These are phyloP conservation scores for Vaccinium corymbosum DNA, from an alignment of 148 eudicot genomes.

Conservation along the genomic window DNA sequence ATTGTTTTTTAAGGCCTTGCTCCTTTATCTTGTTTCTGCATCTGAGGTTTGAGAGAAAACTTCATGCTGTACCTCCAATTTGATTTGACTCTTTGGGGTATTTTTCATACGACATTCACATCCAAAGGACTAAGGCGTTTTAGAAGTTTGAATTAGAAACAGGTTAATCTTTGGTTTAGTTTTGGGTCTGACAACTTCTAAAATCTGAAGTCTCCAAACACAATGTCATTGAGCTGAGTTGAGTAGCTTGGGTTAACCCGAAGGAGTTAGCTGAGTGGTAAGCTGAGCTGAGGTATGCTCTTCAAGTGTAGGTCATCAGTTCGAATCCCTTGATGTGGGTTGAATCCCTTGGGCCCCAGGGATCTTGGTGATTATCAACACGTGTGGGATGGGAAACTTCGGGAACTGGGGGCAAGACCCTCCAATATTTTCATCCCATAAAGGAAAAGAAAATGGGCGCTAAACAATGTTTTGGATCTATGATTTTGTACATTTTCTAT, in stretches of 20 bases:
- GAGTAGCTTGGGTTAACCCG: not conserved
- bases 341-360: not conserved
- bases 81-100: not conserved
- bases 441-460: not conserved
- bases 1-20: not conserved
- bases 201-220: not conserved
- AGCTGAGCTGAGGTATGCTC: not conserved
- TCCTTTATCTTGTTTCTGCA: not conserved
- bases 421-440: not conserved
- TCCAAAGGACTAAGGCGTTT: not conserved
- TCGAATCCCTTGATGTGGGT: not conserved
- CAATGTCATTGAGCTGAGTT: not conserved
- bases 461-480: not conserved
- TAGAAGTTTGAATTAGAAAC: not conserved
- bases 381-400: not conserved
- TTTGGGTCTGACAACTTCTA: not conserved
- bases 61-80: not conserved
- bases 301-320: not conserved
- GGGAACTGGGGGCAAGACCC: not conserved
- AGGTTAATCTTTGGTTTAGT: not conserved
- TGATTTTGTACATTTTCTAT: not conserved
- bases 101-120: not conserved
- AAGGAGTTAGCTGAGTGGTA: not conserved
- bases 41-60: not conserved
- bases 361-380: not conserved